phyloP scores from a whole-genome alignment of 2,329 filamentous ascomycete genomes.

The Colletotrichum lindemuthianum region DNA sequence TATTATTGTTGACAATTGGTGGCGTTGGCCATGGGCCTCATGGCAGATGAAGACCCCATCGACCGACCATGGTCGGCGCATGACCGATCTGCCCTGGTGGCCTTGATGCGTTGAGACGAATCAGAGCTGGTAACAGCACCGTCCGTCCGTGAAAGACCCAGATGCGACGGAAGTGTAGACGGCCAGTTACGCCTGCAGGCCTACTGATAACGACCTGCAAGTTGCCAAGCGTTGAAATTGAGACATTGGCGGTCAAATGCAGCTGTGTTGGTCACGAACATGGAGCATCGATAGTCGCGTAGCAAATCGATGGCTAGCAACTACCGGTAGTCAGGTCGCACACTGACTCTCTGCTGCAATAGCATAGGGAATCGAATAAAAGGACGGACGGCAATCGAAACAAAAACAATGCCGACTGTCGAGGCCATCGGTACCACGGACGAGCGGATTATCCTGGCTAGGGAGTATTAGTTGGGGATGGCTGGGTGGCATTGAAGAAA shows the following conservation, averaged over 20 bases:
- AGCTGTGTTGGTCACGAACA: background rate
- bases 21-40: background rate
- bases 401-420: background rate
- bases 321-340: too few species aligned
- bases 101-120: conserved; percentile 15
- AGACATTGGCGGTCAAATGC: conserved; percentile 2
- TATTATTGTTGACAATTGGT: background rate
- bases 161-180: conserved; percentile 12
- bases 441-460: conserved; percentile 5
- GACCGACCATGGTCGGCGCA: conserved; percentile 20
- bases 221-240: conserved; percentile 1
- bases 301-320: too few species aligned
- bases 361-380: background rate
- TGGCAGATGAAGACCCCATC: conserved; percentile 2
- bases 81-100: conserved; percentile 16
- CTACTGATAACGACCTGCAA: background rate
- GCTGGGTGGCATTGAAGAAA: background rate
- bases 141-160: conserved; percentile 12
- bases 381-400: conserved; percentile 18
- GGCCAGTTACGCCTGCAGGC: background rate
- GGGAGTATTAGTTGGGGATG: background rate
- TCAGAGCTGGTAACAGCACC: conserved; percentile 14
- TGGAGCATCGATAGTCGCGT: too few species aligned
- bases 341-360: too few species aligned
- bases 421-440: conserved; percentile 11